Base-by-base conservation (phyloP, 345 rosid species). In the Eucalyptus sp. region DNA sequence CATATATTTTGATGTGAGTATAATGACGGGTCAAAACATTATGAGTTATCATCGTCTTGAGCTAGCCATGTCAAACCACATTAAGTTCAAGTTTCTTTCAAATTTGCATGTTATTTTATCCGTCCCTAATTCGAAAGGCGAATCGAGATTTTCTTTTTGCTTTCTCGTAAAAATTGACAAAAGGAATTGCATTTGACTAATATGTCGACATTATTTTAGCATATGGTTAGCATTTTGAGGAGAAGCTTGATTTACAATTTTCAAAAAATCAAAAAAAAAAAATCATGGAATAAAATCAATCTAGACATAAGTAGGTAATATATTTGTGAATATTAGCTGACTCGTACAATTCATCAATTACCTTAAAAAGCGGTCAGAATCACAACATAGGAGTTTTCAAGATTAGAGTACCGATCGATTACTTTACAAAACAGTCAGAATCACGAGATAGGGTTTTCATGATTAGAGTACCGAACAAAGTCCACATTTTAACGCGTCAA, bases 11-110 rank as follows among this genome's bases (percentile, higher is more conserved):
- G 10, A 64, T 0, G 4, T 1, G 9, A 71, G 81, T 37, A 37
- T 5, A 33, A 37, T 10, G 0, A 37, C 0, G 0, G 5, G 4
- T 37, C 6, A 37, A 76, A 3, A 10, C 8, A 0, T 37, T 20
- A 0, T 4, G 0, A 37, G 6, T 71, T 2, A 14, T n/a, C 37
- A 1, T 7, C 4, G 1, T 64, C 31, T 14, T 15, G 2, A n/a
- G 10, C 41, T 14, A 64, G 20, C 6, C 41, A n/a, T 29, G 37
- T 64, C 3, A 6, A 18, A 18, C 0, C 14, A 0, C 1, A 5
- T 37, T 4, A 15, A 37, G 14, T 33, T 71, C 3, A 12, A 18
- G 14, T 20, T 41, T 37, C 14, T 37, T 71, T 37, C 18, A n/a
- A n/a, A 14, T 7, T 2, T 64, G 1, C 37, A 4, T 64, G 1